Base-by-base conservation (phyloP, 257 asterid species). In the Fraxinus americana region DNA sequence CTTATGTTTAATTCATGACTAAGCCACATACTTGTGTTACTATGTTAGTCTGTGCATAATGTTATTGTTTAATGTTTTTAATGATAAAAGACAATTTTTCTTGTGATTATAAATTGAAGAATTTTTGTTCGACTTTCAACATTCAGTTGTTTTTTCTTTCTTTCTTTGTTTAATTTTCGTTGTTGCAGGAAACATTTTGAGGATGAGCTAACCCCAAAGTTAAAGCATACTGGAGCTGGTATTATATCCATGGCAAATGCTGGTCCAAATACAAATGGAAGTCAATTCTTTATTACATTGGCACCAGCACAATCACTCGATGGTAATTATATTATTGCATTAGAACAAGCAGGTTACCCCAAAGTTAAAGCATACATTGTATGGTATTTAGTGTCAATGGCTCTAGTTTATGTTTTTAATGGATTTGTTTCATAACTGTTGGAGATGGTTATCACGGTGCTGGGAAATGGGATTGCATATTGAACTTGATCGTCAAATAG, bases 211-310 rank as follows among this genome's bases (percentile, higher is more conserved):
- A 86, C 75, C 65, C 86, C 90, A 78, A 91, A 93, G 82, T 83
- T 96, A 83, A 96, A 96, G 90, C 98, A 96, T 82, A 93, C 99
- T 0, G 99, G 99, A 75, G 99, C 98, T 76, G 99, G 99, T 59
- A 90, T 96, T 83, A 50, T 96, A 85, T 96, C 97, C 82, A 93
- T 93, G 99, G 99, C 99, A 27, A 93, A 93, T 91, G 99, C 99
- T 72, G 99, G 99, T 75, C 97, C 99, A 12, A 90, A 96, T 83
- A 92, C 99, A 23, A 96, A 96, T 75, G 99, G 99, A 41, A 96
- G 99, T 87, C 99, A 96, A 86, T 96, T 96, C 86, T 93, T 96
- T 75, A 85, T 96, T 80, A 93, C 99, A 77, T 83, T 96, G 88
- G 96, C 99, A 48, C 98, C 99, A 30, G 94, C 98, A 0, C 98